A percentile compares a stretch with the other conserved stretches of the same genome.
Evolutionary conservation across 768 basidiomycete species (phyloP).

Genomic region (Pleurotus eryngii): DNA sequence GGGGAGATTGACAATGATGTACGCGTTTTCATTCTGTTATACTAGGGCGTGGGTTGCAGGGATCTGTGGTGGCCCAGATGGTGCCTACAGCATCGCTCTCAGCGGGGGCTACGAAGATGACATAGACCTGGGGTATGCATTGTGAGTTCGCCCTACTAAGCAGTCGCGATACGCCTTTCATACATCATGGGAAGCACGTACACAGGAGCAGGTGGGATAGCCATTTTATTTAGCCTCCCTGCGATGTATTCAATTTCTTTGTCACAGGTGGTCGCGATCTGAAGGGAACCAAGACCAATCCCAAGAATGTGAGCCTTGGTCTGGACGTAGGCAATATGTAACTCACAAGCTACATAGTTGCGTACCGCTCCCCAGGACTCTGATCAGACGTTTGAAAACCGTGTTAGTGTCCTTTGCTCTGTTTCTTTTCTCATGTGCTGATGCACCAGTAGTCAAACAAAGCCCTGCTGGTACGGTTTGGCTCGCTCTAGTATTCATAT

Average conservation of each 20-base stretch:
- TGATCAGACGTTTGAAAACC: conserved; percentile 78
- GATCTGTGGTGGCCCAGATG: conserved; percentile 61
- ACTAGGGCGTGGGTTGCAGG: conserved; percentile 80
- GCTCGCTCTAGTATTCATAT: not conserved
- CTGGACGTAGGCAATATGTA: not conserved
- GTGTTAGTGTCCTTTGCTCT: conserved; percentile 23
- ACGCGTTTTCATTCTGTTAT: not conserved
- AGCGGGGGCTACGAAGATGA: conserved; percentile 91
- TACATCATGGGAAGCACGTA: conserved; percentile 52
- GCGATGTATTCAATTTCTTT: conserved; percentile 2
- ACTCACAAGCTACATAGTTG: conserved; percentile 43
- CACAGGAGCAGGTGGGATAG: conserved; percentile 65
- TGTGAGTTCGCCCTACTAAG: conserved; percentile 43
- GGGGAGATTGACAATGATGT: not conserved
- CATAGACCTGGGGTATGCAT: conserved; percentile 76
- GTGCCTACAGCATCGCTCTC: conserved; percentile 82
- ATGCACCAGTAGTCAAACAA: conserved; percentile 50
- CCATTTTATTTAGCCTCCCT: not conserved
- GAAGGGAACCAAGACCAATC: conserved; percentile 75
- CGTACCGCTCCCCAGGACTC: conserved; percentile 86
- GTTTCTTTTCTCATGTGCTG: not conserved
- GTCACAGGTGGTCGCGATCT: conserved; percentile 75
- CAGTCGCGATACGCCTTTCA: not conserved
- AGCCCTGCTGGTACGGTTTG: conserved; percentile 52
- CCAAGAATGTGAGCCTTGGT: conserved; percentile 68